phyloP scores from a whole-genome alignment of 1,284 basidiomycete species.

The Schizophyllum commune region DNA sequence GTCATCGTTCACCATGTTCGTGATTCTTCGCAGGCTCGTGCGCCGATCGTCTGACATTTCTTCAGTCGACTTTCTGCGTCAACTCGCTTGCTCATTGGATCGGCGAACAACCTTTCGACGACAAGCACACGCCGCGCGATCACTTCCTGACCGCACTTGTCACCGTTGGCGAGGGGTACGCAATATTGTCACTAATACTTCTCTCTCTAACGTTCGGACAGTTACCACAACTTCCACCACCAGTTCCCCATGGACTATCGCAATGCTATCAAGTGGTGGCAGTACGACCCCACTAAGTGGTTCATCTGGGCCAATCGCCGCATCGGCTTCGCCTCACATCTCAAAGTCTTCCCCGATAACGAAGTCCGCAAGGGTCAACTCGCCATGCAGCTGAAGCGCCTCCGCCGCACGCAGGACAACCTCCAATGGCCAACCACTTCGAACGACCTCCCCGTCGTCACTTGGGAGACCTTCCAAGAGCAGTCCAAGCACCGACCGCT shows the following conservation, averaged over 20 bases:
- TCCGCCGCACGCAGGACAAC: constrained; percentile 51
- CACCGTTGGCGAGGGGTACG: constrained; percentile 77
- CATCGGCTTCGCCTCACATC: constrained; percentile 66
- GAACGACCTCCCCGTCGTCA: constrained; percentile 63
- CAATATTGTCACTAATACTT: too few species aligned
- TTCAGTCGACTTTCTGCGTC: constrained; percentile 79
- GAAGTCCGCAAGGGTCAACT: constrained; percentile 77
- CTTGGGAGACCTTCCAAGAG: constrained; percentile 69
- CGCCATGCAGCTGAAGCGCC: constrained; percentile 74
- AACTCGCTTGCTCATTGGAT: constrained; percentile 85
- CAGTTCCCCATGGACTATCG: constrained; percentile 83
- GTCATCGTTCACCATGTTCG: constrained; percentile 73
- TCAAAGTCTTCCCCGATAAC: constrained; percentile 80
- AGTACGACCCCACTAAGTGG: constrained; percentile 76
- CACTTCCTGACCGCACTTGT: constrained; percentile 73
- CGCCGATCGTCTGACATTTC: background rate
- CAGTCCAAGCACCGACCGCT: constrained; percentile 61
- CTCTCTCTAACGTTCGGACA: too few species aligned
- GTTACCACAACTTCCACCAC: constrained; percentile 74
- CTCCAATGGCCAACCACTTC: constrained; percentile 66
- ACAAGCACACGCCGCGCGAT: constrained; percentile 77
- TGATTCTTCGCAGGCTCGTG: constrained; percentile 8
- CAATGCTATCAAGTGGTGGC: constrained; percentile 78
- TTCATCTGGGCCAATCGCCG: constrained; percentile 57
- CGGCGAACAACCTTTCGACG: constrained; percentile 76